Evolutionary conservation across 805 yeast species (phyloP).

Genomic region (Starmerella khaoyaiensis): DNA sequence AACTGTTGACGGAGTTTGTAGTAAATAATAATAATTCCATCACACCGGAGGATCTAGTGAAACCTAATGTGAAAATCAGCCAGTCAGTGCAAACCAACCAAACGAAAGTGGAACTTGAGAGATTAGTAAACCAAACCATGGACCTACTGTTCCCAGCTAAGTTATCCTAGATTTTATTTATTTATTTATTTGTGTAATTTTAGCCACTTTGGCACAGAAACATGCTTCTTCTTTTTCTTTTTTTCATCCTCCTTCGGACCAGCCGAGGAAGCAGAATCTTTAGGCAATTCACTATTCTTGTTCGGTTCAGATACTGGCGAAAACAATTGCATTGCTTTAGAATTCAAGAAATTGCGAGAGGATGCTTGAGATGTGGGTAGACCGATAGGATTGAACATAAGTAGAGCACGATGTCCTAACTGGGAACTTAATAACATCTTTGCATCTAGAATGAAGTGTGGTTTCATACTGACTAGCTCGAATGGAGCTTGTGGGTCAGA

Average conservation of each 20-base stretch:
- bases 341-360: too few species aligned
- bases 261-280: constrained; percentile 1
- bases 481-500: constrained; percentile 27
- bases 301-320: too few species aligned
- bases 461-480: constrained; percentile 38
- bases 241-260: constrained; percentile 1
- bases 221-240: constrained; percentile 1
- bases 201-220: constrained; percentile 21
- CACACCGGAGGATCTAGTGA: background rate
- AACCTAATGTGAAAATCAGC: background rate
- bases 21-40: background rate
- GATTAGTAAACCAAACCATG: background rate
- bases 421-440: constrained; percentile 27
- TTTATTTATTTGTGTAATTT: constrained; percentile 17
- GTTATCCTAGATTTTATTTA: background rate
- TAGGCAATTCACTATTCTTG: too few species aligned
- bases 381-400: constrained; percentile 29
- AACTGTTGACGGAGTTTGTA: background rate
- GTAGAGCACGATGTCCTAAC: constrained; percentile 37
- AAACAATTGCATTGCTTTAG: too few species aligned
- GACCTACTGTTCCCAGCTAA: background rate
- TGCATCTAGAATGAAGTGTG: constrained; percentile 30
- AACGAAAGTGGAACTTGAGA: background rate
- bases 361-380: background rate
- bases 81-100: background rate